Percentiles rank a stretch among this genome's conserved stretches.
These are phyloP conservation scores for Fusarium sp. DNA, from an alignment of 2,329 filamentous ascomycete species.

Conservation along the genomic window DNA sequence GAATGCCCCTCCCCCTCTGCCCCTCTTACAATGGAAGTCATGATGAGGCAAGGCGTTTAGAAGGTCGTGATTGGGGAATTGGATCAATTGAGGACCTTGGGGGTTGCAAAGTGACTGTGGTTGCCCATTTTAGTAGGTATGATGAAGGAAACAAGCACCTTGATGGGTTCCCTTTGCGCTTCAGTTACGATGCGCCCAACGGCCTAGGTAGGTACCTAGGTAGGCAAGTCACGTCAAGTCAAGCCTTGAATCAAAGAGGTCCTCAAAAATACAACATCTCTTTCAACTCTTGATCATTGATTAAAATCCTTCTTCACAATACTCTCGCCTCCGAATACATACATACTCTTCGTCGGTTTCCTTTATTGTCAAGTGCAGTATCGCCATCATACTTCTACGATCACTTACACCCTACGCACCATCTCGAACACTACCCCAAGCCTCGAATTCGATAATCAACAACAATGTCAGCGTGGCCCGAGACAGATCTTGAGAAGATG, in stretches of 20 bases:
- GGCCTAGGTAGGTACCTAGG: background rate
- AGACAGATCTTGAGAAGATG: conserved; percentile 50
- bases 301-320: background rate
- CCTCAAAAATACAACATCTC: background rate
- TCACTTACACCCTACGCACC: conserved; percentile 1
- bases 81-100: conserved; percentile 14
- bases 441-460: background rate
- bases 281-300: background rate
- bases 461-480: conserved; percentile 41
- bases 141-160: conserved; percentile 27
- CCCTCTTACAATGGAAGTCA: conserved; percentile 17
- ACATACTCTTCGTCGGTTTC: background rate
- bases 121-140: background rate
- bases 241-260: conserved; percentile 24
- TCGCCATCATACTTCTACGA: background rate
- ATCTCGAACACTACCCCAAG: background rate
- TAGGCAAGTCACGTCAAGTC: background rate
- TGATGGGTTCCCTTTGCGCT: conserved; percentile 29
- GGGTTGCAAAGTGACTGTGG: background rate
- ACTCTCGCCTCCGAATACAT: background rate
- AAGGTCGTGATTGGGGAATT: conserved; percentile 27
- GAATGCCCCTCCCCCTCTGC: conserved; percentile 32
- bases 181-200: background rate
- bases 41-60: conserved; percentile 16
- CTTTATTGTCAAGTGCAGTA: background rate